Conservation (phyloP, 352 stramenopile species). For the Globisporangium megalacanthum region DNA sequence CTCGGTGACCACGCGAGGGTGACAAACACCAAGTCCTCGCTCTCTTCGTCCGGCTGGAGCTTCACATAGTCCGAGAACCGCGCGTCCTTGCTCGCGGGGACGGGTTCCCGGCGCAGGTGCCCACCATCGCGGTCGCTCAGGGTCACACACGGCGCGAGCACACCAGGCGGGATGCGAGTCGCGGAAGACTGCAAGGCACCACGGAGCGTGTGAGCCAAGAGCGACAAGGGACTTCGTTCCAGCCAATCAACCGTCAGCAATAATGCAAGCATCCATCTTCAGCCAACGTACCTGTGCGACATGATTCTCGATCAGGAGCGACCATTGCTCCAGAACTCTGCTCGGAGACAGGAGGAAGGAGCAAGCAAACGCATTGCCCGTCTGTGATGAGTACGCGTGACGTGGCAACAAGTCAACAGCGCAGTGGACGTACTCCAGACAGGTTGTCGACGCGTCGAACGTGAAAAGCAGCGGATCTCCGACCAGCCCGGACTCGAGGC, state of each 20-base stretch:
- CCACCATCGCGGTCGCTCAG: slow-evolving; percentile 52
- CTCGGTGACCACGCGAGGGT: slow-evolving; percentile 46
- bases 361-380: neutral
- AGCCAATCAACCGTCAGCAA: neutral
- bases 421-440: slow-evolving; percentile 26
- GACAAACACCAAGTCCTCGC: slow-evolving; percentile 46
- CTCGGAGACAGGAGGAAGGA: neutral
- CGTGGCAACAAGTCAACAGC: neutral
- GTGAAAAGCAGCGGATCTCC: slow-evolving; percentile 70
- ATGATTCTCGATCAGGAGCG: slow-evolving; percentile 33
- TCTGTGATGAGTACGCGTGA: neutral
- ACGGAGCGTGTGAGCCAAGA: neutral
- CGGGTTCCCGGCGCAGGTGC: slow-evolving; percentile 41
- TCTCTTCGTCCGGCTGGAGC: slow-evolving; percentile 28
- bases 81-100: slow-evolving; percentile 27
- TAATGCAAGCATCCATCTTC: neutral
- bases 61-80: slow-evolving; percentile 54
- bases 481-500: slow-evolving; percentile 34
- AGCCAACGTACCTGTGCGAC: slow-evolving; percentile 21
- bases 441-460: slow-evolving; percentile 54
- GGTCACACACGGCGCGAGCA: slow-evolving; percentile 46
- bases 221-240: neutral
- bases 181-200: slow-evolving; percentile 11
- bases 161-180: slow-evolving; percentile 28
- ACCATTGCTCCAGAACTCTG: slow-evolving; percentile 57